phyloP scores from a whole-genome alignment of 768 basidiomycete species.

The Hericium erinaceus region DNA sequence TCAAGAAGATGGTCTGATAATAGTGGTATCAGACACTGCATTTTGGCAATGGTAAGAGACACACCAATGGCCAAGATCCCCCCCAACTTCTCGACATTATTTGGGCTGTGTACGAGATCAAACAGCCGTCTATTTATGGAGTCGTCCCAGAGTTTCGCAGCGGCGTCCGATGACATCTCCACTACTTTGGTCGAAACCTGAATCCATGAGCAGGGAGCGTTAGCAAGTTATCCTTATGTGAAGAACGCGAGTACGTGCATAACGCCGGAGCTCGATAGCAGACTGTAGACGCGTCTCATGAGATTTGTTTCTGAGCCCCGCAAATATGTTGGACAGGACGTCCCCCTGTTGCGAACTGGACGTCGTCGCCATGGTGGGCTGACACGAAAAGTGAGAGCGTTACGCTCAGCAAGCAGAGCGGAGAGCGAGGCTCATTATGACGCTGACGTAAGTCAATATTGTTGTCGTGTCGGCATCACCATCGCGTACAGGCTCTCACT shows the following conservation, averaged over 20 bases:
- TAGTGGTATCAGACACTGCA: conserved; percentile 6
- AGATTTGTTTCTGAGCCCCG: conserved; percentile 52
- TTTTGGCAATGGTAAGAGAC: conserved; percentile 12
- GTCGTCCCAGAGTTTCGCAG: conserved; percentile 79
- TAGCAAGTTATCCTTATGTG: not conserved
- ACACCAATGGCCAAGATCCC: conserved; percentile 83
- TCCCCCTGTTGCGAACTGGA: conserved; percentile 50
- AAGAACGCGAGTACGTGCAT: conserved; percentile 37
- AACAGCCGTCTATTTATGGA: conserved; percentile 73
- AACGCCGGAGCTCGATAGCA: conserved; percentile 64
- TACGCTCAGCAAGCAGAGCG: not conserved
- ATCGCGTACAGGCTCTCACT: not conserved
- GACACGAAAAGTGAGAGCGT: not conserved
- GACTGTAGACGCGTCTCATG: conserved; percentile 57
- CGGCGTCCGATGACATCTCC: conserved; percentile 76
- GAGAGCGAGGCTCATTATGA: not conserved
- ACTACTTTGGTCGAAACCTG: conserved; percentile 67
- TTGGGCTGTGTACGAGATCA: conserved; percentile 76
- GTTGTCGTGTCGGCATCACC: too few species aligned
- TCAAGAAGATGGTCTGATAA: conserved; percentile 64
- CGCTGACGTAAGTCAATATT: not conserved
- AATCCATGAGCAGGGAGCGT: conserved; percentile 4
- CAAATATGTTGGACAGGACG: conserved; percentile 57
- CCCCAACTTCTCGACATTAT: conserved; percentile 71
- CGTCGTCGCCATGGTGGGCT: conserved; percentile 48